Evolutionary conservation across 345 rosid genomes (phyloP).

Genomic region (Erysimum cheiranthoides): DNA sequence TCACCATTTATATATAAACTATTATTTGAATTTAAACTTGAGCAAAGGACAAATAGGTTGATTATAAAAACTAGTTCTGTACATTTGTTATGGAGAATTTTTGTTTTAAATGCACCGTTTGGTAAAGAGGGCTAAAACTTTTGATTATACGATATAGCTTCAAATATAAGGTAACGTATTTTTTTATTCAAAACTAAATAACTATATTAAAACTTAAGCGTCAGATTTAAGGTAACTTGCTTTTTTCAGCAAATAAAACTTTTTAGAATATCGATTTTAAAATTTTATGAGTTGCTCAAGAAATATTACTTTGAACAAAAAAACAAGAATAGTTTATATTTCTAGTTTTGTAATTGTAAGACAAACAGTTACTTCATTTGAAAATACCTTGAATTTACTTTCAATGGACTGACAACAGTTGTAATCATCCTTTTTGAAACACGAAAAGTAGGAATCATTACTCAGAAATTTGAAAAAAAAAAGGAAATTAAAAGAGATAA

Average conservation of each 20-base stretch:
- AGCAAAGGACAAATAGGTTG: constrained; percentile 34
- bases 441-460: constrained; percentile 41
- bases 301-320: not conserved
- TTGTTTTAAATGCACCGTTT: constrained; percentile 43
- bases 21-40: constrained; percentile 48
- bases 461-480: constrained; percentile 1
- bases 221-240: constrained; percentile 30
- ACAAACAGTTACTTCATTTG: constrained; percentile 37
- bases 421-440: constrained; percentile 42
- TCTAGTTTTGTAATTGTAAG: constrained; percentile 21
- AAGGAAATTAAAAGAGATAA: constrained; percentile 1
- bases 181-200: constrained; percentile 5
- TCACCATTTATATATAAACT: constrained; percentile 34
- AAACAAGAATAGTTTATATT: not conserved
- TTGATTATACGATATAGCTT: constrained; percentile 45
- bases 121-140: constrained; percentile 36
- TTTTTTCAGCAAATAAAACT: constrained; percentile 16
- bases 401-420: constrained; percentile 43
- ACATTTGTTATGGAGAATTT: constrained; percentile 35
- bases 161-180: constrained; percentile 24
- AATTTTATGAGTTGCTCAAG: constrained; percentile 11
- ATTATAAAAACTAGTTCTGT: constrained; percentile 20
- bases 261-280: not conserved
- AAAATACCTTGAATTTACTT: constrained; percentile 34
- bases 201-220: constrained; percentile 14